Base-by-base conservation (phyloP, 176 grass and related monocot genomes). In the Bonia amplexicaulis region DNA sequence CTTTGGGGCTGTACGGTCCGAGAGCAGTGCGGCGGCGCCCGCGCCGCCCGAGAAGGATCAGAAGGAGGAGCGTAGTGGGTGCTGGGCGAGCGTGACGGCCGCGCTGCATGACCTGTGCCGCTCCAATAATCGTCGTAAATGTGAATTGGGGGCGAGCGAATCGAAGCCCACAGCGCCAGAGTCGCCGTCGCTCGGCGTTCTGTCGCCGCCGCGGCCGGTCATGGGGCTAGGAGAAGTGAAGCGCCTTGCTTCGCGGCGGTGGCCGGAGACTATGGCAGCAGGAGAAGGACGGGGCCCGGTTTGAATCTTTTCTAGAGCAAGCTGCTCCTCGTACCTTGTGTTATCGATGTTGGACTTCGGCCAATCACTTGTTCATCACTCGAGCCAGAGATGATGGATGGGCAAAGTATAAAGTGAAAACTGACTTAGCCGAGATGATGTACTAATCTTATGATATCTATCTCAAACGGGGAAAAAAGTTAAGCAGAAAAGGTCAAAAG, bases 221-320 rank as follows among this genome's bases (percentile, higher is more conserved):
- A 42, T 9, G 20, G 69, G 69, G 9, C 47, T 83, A 5, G 84
- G 84, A 59, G 84, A 83, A 57, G 10, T 82, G 84, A 90, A 83
- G 84, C 84, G 27, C 12, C 73, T 86, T 67, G 84, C 73, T 51
- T 86, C 73, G 48, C 65, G 88, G 48, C 84, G 88, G 39, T 90
- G 84, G 88, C 37, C 84, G 12, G 73, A 83, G 17, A 55, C 82
- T 39, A 22, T 80, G 60, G 60, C 60, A 11, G 71, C 60, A 11
- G 71, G 25, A 1, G 2, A 44, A 44, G 67, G 26, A 7, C 66
- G 47, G n/a, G 51, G 66, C 29, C 12, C 51, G 47, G 58, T 48
- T n/a, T 83, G 80, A 73, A 90, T 44, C 13, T 13, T 19, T 66
- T 82, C 16, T 47, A 23, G 31, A 60, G 49, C 7, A 46, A 54